Base-by-base conservation (phyloP, 2,329 filamentous ascomycete species). In the Nothophaeocryptopus gaeumannii region DNA sequence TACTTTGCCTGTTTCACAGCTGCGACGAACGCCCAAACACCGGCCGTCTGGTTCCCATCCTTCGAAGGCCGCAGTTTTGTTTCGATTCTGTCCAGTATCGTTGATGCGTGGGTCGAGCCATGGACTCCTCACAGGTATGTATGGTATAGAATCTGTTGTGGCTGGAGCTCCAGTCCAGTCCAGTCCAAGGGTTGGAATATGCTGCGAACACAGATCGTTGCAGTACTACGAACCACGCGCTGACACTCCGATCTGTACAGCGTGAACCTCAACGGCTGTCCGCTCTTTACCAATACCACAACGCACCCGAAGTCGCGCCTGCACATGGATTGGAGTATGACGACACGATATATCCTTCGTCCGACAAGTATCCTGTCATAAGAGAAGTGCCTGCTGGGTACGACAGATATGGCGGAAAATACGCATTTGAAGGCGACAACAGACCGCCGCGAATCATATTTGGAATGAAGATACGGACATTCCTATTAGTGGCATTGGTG, bases 321-420 rank as follows among this genome's bases (percentile, higher is more conserved):
- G 67, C 66, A 20, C 64, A 68, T 48, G 67, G 67, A 48, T 58
- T 70, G 39, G 67, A 70, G 50, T 70, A 68, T 63, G 67, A 70
- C 47, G 67, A 69, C 58, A 64, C 57, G 32, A 53, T 62, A 31
- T 67, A 68, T 44, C 62, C 67, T 9, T 58, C 55, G 30, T 70
- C 67, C 26, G 67, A 70, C 61, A 70, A 70, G 47, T 68, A 65
- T 38, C 67, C 67, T 4, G 67, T 68, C 5, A 56, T 68, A 45
- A 58, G 59, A 36, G 62, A 65, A 42, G 50, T 52, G 12, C 47
- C 43, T 8, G 36, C 55, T 29, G 20, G 20, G 4, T 26, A 26
- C 20, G 20, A 26, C 20, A 26, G 7, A 26, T 65, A 63, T 47
- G 58, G 61, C 37, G 43, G 48, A 30, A 56, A 58, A 14, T 55